Conservation (phyloP, 2,329 filamentous ascomycete genomes). For the Xylariaceae sp. region DNA sequence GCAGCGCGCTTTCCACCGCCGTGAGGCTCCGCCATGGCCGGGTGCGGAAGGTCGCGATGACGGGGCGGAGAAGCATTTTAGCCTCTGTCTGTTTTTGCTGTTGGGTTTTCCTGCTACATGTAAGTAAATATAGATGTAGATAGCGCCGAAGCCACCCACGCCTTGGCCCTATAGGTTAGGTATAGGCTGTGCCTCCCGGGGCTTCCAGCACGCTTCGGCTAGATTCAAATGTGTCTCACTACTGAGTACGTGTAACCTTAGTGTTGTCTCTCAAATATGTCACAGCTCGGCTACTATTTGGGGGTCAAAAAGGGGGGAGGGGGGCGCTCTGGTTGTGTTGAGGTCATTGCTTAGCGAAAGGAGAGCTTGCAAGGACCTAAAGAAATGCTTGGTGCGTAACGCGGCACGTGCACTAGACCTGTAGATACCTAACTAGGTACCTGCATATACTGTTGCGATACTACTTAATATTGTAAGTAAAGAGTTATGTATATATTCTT, state of each 20-base stretch:
- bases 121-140: too few species aligned
- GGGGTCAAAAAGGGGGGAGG: too few species aligned
- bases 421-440: not conserved
- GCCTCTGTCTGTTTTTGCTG: not conserved
- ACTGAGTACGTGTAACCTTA: not conserved
- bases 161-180: not conserved
- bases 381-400: not conserved
- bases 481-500: too few species aligned
- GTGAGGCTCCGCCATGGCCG: slow-evolving; percentile 1
- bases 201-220: not conserved
- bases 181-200: not conserved
- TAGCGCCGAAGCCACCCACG: not conserved
- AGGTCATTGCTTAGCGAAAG: not conserved
- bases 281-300: not conserved
- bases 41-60: not conserved
- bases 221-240: not conserved
- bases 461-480: too few species aligned
- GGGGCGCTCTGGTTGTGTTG: too few species aligned
- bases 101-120: too few species aligned
- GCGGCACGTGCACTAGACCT: not conserved
- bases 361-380: not conserved
- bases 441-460: too few species aligned
- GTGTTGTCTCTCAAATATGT: not conserved
- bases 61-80: slow-evolving; percentile 10
- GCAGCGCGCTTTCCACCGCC: not conserved